Evolutionary conservation across 1,139 yeast species (phyloP).

Genomic region (Martiniozyma asiatica): DNA sequence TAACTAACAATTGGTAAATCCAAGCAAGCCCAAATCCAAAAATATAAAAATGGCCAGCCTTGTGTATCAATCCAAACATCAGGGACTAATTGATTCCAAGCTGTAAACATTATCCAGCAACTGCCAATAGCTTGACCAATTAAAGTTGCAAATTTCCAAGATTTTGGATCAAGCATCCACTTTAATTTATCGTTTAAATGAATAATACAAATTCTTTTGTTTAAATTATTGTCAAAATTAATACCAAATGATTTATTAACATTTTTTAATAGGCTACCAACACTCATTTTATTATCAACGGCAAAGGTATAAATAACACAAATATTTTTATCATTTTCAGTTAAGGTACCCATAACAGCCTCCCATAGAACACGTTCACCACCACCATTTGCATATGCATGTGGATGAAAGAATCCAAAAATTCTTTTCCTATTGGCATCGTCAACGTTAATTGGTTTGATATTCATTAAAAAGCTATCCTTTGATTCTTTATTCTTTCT

Average conservation of each 20-base stretch:
- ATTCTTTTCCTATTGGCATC: slow-evolving; percentile 34
- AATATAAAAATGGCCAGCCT: slow-evolving; percentile 85
- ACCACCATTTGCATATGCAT: slow-evolving; percentile 94
- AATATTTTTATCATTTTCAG: slow-evolving; percentile 37
- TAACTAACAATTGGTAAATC: slow-evolving; percentile 73
- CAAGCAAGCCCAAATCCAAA: slow-evolving; percentile 40
- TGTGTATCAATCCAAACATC: slow-evolving; percentile 92
- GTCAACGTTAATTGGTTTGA: slow-evolving; percentile 25
- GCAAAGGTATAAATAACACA: slow-evolving; percentile 58
- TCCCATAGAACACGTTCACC: slow-evolving; percentile 97
- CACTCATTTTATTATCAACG: slow-evolving; percentile 33
- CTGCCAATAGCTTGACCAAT: slow-evolving; percentile 85
- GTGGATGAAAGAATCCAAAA: slow-evolving; percentile 90
- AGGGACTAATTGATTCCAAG: slow-evolving; percentile 57
- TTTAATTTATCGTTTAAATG: slow-evolving; percentile 44
- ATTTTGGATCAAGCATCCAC: slow-evolving; percentile 51
- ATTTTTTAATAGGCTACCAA: slow-evolving; percentile 39
- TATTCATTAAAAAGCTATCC: slow-evolving; percentile 10
- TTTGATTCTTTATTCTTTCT: slow-evolving; percentile 10
- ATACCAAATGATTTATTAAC: slow-evolving; percentile 60
- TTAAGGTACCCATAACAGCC: slow-evolving; percentile 66
- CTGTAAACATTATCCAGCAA: slow-evolving; percentile 54
- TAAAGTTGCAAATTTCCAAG: slow-evolving; percentile 75
- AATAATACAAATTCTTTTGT: slow-evolving; percentile 53
- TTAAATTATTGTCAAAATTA: slow-evolving; percentile 16